Percentiles rank a stretch among this genome's conserved stretches.
These are phyloP conservation scores for Carex parvula DNA, from an alignment of 176 grass and related monocot genomes.

Conservation along the genomic window DNA sequence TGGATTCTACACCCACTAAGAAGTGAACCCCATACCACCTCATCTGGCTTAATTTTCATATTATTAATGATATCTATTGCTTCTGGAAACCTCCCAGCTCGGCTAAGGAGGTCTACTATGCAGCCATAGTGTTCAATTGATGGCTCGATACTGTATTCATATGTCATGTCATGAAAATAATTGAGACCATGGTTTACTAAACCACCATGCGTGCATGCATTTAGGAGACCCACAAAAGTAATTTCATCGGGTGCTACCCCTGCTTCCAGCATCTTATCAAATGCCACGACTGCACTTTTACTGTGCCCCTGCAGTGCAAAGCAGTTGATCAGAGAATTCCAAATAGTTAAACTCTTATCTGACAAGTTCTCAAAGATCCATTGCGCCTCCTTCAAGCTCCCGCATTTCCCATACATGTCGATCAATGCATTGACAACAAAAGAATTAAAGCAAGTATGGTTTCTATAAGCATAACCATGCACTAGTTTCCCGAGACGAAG, in stretches of 20 bases:
- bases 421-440: conserved; percentile 64
- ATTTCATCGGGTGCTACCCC: conserved; percentile 57
- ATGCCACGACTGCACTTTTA: conserved; percentile 35
- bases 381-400: conserved; percentile 44
- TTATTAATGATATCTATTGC: conserved; percentile 48
- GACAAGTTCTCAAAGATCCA: conserved; percentile 59
- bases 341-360: conserved; percentile 42
- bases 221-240: conserved; percentile 67
- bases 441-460: conserved; percentile 39
- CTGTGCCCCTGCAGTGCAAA: conserved; percentile 52
- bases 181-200: conserved; percentile 51
- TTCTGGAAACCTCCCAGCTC: conserved; percentile 63
- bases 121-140: conserved; percentile 87
- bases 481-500: conserved; percentile 58
- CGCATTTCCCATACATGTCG: conserved; percentile 90
- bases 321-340: conserved; percentile 86
- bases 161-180: conserved; percentile 51
- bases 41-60: conserved; percentile 61
- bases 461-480: conserved; percentile 55
- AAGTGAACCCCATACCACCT: conserved; percentile 72
- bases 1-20: conserved; percentile 65
- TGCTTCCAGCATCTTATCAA: conserved; percentile 41
- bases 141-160: conserved; percentile 45
- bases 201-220: conserved; percentile 80
- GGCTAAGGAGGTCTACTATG: conserved; percentile 63